Evolutionary conservation across 2,329 filamentous ascomycete species (phyloP).

Genomic region (Exophiala calicioides): DNA sequence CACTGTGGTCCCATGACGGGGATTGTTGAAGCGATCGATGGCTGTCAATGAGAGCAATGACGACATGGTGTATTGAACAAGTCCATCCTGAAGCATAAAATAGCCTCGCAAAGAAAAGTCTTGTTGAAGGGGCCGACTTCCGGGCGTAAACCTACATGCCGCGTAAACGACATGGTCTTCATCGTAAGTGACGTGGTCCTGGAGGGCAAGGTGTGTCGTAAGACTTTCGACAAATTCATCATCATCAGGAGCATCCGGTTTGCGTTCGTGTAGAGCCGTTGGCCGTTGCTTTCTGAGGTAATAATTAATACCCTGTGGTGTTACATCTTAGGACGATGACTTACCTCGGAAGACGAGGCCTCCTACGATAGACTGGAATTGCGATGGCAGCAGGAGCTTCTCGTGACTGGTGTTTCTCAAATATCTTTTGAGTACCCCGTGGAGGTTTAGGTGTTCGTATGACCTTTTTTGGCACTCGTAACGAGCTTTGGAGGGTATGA

Average conservation of each 20-base stretch:
- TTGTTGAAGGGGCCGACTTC: too few species aligned
- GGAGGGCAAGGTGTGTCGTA: too few species aligned
- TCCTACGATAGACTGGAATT: neutral
- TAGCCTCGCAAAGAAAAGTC: too few species aligned
- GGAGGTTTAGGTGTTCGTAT: conserved; percentile 10
- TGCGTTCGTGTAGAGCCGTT: conserved; percentile 1
- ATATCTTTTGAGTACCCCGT: neutral
- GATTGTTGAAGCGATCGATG: conserved; percentile 4
- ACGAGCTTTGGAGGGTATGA: neutral
- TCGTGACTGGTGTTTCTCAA: neutral
- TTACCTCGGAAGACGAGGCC: conserved; percentile 13
- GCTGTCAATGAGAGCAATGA: conserved; percentile 16
- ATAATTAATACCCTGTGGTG: neutral
- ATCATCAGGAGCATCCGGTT: neutral
- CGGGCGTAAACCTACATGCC: too few species aligned
- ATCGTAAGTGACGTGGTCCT: too few species aligned
- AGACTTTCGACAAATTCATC: conserved; percentile 1
- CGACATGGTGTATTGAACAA: conserved; percentile 8
- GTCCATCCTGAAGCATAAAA: too few species aligned
- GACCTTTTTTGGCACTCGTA: conserved; percentile 1
- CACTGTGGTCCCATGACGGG: neutral
- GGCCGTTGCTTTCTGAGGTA: conserved; percentile 16
- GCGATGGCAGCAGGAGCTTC: neutral
- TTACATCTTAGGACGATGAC: neutral
- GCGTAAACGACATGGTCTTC: too few species aligned